Conservation (phyloP, 305 asterid genomes). For the Solanum hybrid region DNA sequence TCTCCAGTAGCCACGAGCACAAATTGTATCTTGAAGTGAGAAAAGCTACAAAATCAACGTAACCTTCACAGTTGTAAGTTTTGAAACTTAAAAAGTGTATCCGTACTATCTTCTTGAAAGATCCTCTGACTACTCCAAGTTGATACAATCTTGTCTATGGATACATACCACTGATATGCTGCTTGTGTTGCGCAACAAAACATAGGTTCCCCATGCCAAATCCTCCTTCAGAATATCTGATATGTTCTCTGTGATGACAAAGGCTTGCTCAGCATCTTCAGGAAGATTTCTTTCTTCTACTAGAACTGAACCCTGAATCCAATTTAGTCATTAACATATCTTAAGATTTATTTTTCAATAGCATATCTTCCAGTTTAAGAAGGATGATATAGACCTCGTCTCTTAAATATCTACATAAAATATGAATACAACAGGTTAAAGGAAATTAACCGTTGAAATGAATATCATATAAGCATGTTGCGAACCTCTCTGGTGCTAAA, state of each 20-base stretch:
- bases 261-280: conserved; percentile 62
- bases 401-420: background rate
- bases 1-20: conserved; percentile 94
- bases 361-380: background rate
- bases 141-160: background rate
- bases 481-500: background rate
- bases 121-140: background rate
- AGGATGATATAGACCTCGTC: background rate
- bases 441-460: background rate
- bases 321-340: background rate
- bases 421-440: background rate
- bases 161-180: conserved; percentile 70
- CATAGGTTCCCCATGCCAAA: conserved; percentile 92
- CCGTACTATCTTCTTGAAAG: background rate
- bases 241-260: conserved; percentile 47
- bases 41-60: conserved; percentile 45
- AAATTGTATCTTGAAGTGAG: conserved; percentile 45
- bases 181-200: conserved; percentile 73
- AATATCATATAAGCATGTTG: background rate
- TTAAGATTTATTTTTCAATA: background rate
- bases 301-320: conserved; percentile 61
- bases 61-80: background rate
- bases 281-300: conserved; percentile 48
- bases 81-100: background rate
- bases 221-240: conserved; percentile 55